Conservation (phyloP, 2,329 filamentous ascomycete genomes). For the Colletotrichum caudatum region DNA sequence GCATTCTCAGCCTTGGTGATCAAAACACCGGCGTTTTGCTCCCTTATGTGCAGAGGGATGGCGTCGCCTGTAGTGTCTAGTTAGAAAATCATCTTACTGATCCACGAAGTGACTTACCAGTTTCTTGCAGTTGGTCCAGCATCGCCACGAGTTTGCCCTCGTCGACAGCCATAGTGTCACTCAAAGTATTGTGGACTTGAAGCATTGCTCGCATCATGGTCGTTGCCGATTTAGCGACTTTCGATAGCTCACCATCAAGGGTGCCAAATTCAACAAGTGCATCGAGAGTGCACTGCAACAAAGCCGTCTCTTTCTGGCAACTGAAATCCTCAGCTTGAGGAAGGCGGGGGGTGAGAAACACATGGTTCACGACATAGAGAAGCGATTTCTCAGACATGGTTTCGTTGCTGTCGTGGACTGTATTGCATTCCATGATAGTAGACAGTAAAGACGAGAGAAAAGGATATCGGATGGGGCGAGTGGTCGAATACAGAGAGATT, state of each 20-base stretch:
- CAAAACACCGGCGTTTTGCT: no score
- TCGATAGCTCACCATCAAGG: background rate
- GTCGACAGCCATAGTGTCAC: background rate
- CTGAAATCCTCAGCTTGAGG: conserved; percentile 1
- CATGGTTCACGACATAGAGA: background rate
- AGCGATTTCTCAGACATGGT: background rate
- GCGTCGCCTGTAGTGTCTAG: conserved; percentile 30
- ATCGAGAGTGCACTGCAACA: background rate
- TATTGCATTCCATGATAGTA: background rate
- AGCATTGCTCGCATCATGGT: background rate
- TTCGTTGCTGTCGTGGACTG: background rate
- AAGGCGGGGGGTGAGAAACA: background rate
- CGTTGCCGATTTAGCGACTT: background rate
- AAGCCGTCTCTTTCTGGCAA: background rate
- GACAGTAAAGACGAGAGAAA: background rate
- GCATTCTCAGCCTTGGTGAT: no score
- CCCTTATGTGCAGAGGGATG: background rate
- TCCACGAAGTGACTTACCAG: background rate
- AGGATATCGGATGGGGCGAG: background rate
- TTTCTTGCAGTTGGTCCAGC: background rate
- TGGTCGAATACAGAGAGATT: background rate
- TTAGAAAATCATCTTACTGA: background rate
- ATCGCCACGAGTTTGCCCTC: background rate
- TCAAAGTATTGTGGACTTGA: background rate
- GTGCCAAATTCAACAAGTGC: background rate